Base-by-base conservation (phyloP, 352 stramenopile species). In the Blastocystis sp. region DNA sequence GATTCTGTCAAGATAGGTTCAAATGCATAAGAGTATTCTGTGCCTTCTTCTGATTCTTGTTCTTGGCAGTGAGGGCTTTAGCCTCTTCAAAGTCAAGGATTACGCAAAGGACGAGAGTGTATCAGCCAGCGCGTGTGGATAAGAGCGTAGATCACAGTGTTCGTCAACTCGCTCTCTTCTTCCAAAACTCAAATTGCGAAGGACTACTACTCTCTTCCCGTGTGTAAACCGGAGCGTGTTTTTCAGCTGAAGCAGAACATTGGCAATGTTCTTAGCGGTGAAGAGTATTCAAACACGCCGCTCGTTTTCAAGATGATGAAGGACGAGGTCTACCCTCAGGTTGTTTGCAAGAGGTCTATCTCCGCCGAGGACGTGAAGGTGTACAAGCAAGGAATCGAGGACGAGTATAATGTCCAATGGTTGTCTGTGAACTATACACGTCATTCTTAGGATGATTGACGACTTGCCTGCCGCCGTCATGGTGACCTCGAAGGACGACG, bases 171-270 rank as follows among this genome's bases (percentile, higher is more conserved):
- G 91, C 97, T 99, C 89, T 98, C 96, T 79, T 98, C 95, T 45
- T 96, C 95, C 61, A 98, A 98, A 92, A 99, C 96, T 63, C 95
- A 98, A 85, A 94, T 99, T 85, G 97, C 96, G 61, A 98, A 98
- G 91, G 96, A 89, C 66, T 89, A 89, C 45, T 89, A 89, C 50
- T 89, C 79, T 61, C 67, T 89, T 26, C 79, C 79, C 4, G 79
- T 89, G 4, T 89, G 79, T 21, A 77, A 79, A 21, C 79, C 79
- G 19, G 61, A 79, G 3, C 61, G 67, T 29, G 61, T 89, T 31
- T 35, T 37, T 45, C 63, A 77, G 37, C 26, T 66, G 12, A 89
- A 61, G n/a, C 35, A 66, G 39, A 89, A 89, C 45, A 55, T 89
- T 61, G 79, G 79, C 19, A 80, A 77, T 55, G 67, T 55, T 77